These are phyloP conservation scores for Chlorociboria aeruginascens DNA, from an alignment of 495 filamentous ascomycete species.

Conservation along the genomic window DNA sequence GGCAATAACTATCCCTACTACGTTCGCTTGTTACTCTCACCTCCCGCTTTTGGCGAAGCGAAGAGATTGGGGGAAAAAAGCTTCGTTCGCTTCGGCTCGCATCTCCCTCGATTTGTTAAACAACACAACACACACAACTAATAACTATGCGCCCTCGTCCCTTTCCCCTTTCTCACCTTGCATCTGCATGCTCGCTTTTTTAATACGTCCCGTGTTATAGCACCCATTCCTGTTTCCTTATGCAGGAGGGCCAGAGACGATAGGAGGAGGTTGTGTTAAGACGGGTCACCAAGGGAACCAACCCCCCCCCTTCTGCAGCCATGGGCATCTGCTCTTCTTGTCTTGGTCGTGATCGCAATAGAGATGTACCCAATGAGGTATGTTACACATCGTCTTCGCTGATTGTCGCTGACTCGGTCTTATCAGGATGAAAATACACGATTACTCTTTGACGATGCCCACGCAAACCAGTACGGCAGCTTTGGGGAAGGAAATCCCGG, in stretches of 20 bases:
- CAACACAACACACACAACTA: too few species aligned
- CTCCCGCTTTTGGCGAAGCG: too few species aligned
- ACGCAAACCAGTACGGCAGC: constrained; percentile 39
- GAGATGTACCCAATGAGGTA: constrained; percentile 16
- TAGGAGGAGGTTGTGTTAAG: not conserved
- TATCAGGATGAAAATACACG: constrained; percentile 38
- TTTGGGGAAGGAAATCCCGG: constrained; percentile 35
- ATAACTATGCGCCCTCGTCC: too few species aligned
- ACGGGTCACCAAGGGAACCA: not conserved
- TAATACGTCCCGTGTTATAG: not conserved
- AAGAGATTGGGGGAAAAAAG: too few species aligned
- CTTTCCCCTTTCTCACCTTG: too few species aligned
- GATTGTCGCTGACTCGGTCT: not conserved
- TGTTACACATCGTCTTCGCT: constrained; percentile 2
- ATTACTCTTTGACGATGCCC: constrained; percentile 41
- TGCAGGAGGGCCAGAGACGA: not conserved
- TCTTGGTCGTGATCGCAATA: constrained; percentile 8
- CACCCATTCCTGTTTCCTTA: not conserved
- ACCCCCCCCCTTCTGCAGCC: not conserved
- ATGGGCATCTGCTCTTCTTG: constrained; percentile 22
- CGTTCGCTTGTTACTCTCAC: too few species aligned
- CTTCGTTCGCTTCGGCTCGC: too few species aligned
- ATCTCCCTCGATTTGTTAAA: too few species aligned
- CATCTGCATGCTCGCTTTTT: too few species aligned
- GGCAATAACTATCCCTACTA: too few species aligned